Evolutionary conservation across 192 early-diverging fungal species (phyloP).

Genomic region (Coemansia sp.): DNA sequence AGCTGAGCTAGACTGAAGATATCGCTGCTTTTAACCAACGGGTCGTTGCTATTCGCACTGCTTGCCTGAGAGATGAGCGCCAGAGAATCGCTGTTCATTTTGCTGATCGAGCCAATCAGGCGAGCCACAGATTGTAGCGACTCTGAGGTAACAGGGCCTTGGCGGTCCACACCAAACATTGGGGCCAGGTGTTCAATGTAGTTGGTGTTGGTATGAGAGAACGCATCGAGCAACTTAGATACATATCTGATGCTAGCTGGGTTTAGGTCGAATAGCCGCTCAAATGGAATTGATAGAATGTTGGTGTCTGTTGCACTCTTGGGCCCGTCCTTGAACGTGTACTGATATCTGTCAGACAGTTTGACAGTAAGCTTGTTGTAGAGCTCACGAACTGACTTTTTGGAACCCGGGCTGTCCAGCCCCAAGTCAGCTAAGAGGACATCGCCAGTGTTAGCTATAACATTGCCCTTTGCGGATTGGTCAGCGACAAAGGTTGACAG

Average conservation of each 20-base stretch:
- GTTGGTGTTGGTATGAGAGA: conserved; percentile 12
- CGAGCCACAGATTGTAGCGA: conserved; percentile 10
- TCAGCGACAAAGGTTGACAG: conserved; percentile 17
- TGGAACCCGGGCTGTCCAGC: conserved; percentile 14
- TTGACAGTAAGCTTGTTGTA: conserved; percentile 14
- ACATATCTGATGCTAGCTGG: conserved; percentile 30
- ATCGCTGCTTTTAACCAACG: conserved; percentile 12
- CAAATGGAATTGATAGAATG: conserved; percentile 40
- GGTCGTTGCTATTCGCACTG: conserved; percentile 11
- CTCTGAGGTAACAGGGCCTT: conserved; percentile 8
- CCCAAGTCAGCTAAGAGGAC: conserved; percentile 26
- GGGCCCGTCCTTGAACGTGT: neutral
- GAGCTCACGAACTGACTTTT: conserved; percentile 19
- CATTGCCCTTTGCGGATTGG: neutral
- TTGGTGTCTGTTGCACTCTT: neutral
- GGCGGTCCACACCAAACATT: conserved; percentile 31
- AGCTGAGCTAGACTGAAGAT: conserved; percentile 25
- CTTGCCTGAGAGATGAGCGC: conserved; percentile 12
- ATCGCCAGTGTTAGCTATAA: conserved; percentile 6
- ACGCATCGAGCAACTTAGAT: conserved; percentile 18
- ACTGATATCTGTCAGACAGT: conserved; percentile 20
- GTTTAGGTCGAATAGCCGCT: conserved; percentile 27
- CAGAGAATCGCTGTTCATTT: conserved; percentile 15
- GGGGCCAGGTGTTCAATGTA: conserved; percentile 19
- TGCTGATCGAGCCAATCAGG: conserved; percentile 15